Evolutionary conservation across 2,329 filamentous ascomycete species (phyloP), one percentile per base, ranked within the genome.

Genomic region (Clarireedia sp.): DNA sequence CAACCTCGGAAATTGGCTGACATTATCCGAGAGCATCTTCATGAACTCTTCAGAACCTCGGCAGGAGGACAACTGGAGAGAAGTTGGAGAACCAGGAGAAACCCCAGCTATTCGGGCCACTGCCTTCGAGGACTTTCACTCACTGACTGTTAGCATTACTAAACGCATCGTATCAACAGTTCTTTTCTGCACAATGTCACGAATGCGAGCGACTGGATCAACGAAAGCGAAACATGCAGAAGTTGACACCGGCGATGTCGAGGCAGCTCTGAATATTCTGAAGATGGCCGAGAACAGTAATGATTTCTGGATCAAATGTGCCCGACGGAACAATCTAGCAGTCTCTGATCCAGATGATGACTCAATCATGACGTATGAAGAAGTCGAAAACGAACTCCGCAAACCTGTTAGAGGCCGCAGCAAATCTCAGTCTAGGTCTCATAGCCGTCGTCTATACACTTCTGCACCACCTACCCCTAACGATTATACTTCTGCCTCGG

Each of bases 101-200:
- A 74, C 74, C 3, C 90, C 90, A 0, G 82, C 86, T 0, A 80
- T 96, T 21, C 83, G 86, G 62, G 80, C 83, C 6, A 90, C 88
- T 1, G 83, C 87, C 0, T 77, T 95, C n/a, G 77, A 81, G 5
- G 89, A 94, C 62, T 85, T 96, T 45, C 78, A 90, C 64, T 79
- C 80, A 8, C 70, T 96, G 2, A 75, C 79, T 0, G 68, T 87
- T 1, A 86, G 80, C 52, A 62, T 94, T 14, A 91, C 87, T 0
- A 81, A 80, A 57, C 78, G 87, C 12, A 71, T 96, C 1, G 74
- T 94, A 2, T 81, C 87, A 47, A 81, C 86, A 0, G 75, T 82
- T 0, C 72, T 94, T 0, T 87, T 86, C 63, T 80, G 89, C 56
- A 81, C 85, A n/a, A 78, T 81, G 67, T 86, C 86, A 2, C 78